Evolutionary conservation across 257 asterid genomes (phyloP).

Genomic region (Solanum etuberosum): DNA sequence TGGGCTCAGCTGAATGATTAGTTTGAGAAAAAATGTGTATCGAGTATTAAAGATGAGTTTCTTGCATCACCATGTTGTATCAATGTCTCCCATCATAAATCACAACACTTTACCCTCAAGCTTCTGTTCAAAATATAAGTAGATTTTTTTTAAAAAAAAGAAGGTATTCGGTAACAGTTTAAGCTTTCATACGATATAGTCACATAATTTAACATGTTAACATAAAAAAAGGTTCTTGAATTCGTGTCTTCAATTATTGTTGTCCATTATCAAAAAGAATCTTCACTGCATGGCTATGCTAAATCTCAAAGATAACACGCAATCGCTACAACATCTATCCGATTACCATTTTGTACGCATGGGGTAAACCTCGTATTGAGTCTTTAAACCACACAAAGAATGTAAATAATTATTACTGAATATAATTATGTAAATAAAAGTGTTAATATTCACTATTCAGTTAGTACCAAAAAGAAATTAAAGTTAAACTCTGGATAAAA

Average conservation of each 20-base stretch:
- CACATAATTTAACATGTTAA: not conserved
- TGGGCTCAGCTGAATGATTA: constrained; percentile 44
- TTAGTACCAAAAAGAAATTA: not conserved
- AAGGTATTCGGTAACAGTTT: not conserved
- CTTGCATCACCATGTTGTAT: not conserved
- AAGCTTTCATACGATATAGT: not conserved
- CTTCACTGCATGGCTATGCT: not conserved
- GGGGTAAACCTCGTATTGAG: not conserved
- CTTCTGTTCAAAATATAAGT: not conserved
- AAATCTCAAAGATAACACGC: too few species aligned
- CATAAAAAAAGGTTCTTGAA: not conserved
- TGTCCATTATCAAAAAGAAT: too few species aligned
- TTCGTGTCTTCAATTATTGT: too few species aligned
- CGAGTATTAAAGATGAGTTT: not conserved
- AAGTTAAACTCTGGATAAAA: not conserved
- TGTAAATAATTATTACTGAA: too few species aligned
- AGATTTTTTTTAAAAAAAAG: not conserved
- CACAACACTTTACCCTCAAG: not conserved
- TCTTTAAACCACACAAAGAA: too few species aligned
- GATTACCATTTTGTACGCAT: too few species aligned
- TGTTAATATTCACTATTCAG: not conserved
- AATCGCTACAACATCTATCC: too few species aligned
- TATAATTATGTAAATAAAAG: not conserved
- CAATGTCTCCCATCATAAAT: not conserved
- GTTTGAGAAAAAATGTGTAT: not conserved